A percentile compares a stretch with the other conserved stretches of the same genome.
Conservation (phyloP, 2,329 filamentous ascomycete genomes). For the Aspergillus spinulosporus region DNA sequence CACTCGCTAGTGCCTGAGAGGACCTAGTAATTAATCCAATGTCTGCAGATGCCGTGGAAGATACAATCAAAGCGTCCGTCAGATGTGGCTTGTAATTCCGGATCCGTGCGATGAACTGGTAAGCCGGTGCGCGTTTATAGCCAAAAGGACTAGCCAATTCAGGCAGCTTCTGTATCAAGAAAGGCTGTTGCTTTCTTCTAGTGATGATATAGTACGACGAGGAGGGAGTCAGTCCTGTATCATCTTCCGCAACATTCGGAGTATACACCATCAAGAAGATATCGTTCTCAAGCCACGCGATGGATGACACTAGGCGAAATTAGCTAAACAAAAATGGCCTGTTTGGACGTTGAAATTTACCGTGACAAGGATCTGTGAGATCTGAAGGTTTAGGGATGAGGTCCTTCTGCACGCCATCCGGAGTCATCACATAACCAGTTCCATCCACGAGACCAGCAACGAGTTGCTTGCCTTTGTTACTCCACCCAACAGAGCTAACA, state of each 20-base stretch:
- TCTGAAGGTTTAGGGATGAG: conserved; percentile 75
- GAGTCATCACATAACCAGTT: conserved; percentile 77
- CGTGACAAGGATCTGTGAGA: conserved; percentile 63
- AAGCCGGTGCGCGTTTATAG: conserved; percentile 64
- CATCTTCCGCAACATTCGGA: conserved; percentile 55
- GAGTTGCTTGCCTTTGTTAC: conserved; percentile 86
- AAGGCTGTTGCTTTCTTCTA: conserved; percentile 61
- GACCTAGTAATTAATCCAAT: conserved; percentile 77
- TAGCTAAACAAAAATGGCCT: conserved; percentile 6
- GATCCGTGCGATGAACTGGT: conserved; percentile 76
- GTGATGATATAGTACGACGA: conserved; percentile 78
- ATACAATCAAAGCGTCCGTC: conserved; percentile 76
- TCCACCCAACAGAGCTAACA: conserved; percentile 88
- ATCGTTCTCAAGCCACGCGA: conserved; percentile 87
- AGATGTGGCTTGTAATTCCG: conserved; percentile 78
- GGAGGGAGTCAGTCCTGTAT: conserved; percentile 54
- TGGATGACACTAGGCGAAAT: conserved; percentile 62
- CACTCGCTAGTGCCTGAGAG: conserved; percentile 63
- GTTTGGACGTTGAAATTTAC: conserved; percentile 49
- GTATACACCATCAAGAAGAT: conserved; percentile 81
- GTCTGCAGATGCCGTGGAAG: conserved; percentile 77
- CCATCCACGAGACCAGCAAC: conserved; percentile 86
- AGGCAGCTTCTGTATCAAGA: conserved; percentile 71
- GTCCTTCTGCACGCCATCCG: conserved; percentile 73
- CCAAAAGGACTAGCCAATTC: conserved; percentile 75